phyloP scores from a whole-genome alignment of 768 basidiomycete genomes.

The Artomyces pyxidatus region DNA sequence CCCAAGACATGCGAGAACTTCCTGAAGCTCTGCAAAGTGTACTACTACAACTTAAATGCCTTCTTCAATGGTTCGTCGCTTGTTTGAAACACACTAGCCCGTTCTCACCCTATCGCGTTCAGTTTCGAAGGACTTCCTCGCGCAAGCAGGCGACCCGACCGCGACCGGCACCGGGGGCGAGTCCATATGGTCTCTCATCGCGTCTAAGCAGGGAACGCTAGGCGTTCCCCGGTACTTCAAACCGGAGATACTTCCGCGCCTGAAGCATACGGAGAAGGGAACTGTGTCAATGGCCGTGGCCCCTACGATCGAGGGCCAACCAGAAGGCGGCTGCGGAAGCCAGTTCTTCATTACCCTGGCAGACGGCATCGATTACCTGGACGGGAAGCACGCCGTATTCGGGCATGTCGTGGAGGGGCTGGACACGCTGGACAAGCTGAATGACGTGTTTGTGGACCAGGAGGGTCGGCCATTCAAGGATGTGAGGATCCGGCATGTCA shows the following conservation, averaged over 20 bases:
- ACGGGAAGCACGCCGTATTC: slow-evolving; percentile 88
- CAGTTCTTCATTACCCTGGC: slow-evolving; percentile 96
- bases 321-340: slow-evolving; percentile 73
- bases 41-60: slow-evolving; percentile 93
- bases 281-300: slow-evolving; percentile 98
- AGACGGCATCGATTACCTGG: slow-evolving; percentile 89
- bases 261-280: slow-evolving; percentile 80
- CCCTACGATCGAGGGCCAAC: slow-evolving; percentile 56
- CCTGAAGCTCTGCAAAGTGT: slow-evolving; percentile 93
- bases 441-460: slow-evolving; percentile 85
- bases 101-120: not conserved
- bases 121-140: slow-evolving; percentile 98
- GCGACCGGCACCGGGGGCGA: slow-evolving; percentile 93
- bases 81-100: not conserved
- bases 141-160: slow-evolving; percentile 93
- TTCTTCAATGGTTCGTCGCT: slow-evolving; percentile 88
- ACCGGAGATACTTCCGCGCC: slow-evolving; percentile 71
- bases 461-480: slow-evolving; percentile 91
- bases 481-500: slow-evolving; percentile 90
- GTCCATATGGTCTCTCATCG: slow-evolving; percentile 74
- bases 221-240: slow-evolving; percentile 68
- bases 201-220: slow-evolving; percentile 33
- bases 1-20: slow-evolving; percentile 94
- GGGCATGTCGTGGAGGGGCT: slow-evolving; percentile 93
- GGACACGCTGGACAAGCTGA: slow-evolving; percentile 87